Evolutionary conservation across 2,329 filamentous ascomycete genomes (phyloP).

Genomic region (Arthrobotrys entomopaga): DNA sequence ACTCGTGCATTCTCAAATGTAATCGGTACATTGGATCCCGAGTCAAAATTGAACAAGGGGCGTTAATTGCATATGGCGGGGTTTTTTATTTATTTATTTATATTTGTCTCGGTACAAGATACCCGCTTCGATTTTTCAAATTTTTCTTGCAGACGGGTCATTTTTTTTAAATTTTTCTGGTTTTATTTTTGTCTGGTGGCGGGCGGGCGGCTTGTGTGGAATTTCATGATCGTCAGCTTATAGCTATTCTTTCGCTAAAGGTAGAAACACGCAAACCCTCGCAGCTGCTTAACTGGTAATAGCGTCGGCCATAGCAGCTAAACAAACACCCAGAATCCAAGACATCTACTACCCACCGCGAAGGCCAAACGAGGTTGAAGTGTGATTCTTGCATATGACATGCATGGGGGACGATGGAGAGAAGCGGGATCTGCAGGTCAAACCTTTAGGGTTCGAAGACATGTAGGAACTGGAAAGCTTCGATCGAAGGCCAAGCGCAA

Average conservation of each 20-base stretch:
- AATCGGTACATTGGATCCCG: constrained; percentile 22
- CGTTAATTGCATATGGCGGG: neutral
- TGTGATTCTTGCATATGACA: constrained; percentile 47
- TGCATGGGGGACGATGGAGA: constrained; percentile 30
- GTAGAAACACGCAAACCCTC: constrained; percentile 30
- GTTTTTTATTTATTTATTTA: constrained; percentile 11
- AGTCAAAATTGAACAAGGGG: constrained; percentile 18
- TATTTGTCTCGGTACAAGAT: constrained; percentile 35
- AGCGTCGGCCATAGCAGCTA: constrained; percentile 23
- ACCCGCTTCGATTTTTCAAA: constrained; percentile 21
- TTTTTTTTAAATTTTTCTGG: neutral
- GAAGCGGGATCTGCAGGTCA: constrained; percentile 46
- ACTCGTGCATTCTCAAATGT: constrained; percentile 7
- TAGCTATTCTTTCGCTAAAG: constrained; percentile 49
- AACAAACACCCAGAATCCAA: constrained; percentile 41
- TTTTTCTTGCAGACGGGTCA: constrained; percentile 11
- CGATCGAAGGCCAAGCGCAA: constrained; percentile 1
- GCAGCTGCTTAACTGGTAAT: constrained; percentile 53
- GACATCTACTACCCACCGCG: constrained; percentile 37
- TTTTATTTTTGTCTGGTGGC: constrained; percentile 9
- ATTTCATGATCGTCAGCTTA: constrained; percentile 48
- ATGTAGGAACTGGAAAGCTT: constrained; percentile 36
- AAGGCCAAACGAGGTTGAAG: constrained; percentile 27
- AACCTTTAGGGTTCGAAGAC: constrained; percentile 16
- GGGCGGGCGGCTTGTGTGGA: constrained; percentile 12